Base-by-base conservation (phyloP, 306 rosid genomes). In the Cicer arietinum region DNA sequence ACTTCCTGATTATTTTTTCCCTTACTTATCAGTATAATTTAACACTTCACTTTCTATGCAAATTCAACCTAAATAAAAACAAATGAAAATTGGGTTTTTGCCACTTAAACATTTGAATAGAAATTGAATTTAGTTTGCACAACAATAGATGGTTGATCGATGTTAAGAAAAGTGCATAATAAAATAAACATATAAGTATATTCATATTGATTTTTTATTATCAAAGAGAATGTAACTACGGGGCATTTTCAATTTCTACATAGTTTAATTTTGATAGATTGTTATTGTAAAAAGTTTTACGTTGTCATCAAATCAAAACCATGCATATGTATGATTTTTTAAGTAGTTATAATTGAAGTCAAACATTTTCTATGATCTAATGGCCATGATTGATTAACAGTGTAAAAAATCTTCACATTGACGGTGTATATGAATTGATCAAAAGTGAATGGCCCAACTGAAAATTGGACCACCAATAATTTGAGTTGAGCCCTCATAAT, bases 1-100 rank as follows among this genome's bases (percentile, higher is more conserved):
- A 54, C 46, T 18, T 39, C 52, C 3, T n/a, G 10, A 74, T 53
- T 13, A 43, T 6, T 35, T 62, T 60, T 53, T 10, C 57, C 16
- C 40, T 52, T 47, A 20, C 22, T 51, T 47, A 20, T 2, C 59
- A 65, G 39, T n/a, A 25, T 41, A 39, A 45, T 62, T 64, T 77
- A 72, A 66, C 56, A 58, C 40, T 17, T 59, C 65, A n/a, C 61
- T 61, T n/a, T n/a, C 39, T 7, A 25, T 16, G 67, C 60, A 71
- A 10, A 65, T 69, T 69, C 68, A 81, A 63, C 60, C 43, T 62
- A 68, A 61, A 64, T 8, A 30, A 58, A 3, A 67, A 47, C 61
- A 67, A 66, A n/a, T 37, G 46, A 77, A 13, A 47, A 20, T 72
- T 66, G 54, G 53, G 41, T 41, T 62, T 65, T 64, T 17, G 44